phyloP scores from a whole-genome alignment of 495 filamentous ascomycete species.

The Aspergillus heteromorphus region DNA sequence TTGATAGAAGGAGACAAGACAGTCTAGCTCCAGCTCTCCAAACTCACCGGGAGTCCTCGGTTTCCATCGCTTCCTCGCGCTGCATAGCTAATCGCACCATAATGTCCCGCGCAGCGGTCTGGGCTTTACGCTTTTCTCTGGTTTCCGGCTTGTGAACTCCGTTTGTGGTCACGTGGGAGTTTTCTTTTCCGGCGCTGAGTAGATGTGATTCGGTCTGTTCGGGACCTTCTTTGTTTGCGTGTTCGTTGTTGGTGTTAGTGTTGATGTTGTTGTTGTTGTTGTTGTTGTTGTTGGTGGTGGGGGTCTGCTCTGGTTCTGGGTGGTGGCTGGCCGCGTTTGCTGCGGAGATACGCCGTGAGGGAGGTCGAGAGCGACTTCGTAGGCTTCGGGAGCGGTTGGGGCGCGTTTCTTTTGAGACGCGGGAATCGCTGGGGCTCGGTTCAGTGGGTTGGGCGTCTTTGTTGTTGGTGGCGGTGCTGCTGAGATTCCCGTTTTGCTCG shows the following conservation, averaged over 20 bases:
- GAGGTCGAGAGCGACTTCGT: constrained; percentile 16
- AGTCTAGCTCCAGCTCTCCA: neutral
- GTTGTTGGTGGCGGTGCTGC: neutral
- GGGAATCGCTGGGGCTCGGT: constrained; percentile 11
- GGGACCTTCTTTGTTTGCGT: neutral
- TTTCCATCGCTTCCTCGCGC: constrained; percentile 43
- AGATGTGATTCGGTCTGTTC: neutral
- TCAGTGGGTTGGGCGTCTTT: constrained; percentile 3
- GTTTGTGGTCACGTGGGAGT: constrained; percentile 3
- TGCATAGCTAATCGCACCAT: constrained; percentile 38
- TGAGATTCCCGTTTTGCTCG: constrained; percentile 17
- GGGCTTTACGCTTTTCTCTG: constrained; percentile 34
- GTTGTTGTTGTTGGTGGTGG: no score
- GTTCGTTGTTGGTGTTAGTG: no score
- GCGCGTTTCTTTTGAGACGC: constrained; percentile 2
- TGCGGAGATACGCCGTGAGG: constrained; percentile 5
- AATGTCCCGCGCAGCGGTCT: constrained; percentile 31
- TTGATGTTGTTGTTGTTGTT: no score
- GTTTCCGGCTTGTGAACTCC: constrained; percentile 3
- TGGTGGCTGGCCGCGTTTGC: neutral
- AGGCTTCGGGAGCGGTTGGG: constrained; percentile 10
- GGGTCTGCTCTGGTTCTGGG: neutral
- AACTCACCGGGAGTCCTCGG: constrained; percentile 23
- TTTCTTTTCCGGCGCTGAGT: constrained; percentile 11
- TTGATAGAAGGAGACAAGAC: constrained; percentile 3